phyloP scores from a whole-genome alignment of 2,329 filamentous ascomycete genomes.

The Cercospora sp. region DNA sequence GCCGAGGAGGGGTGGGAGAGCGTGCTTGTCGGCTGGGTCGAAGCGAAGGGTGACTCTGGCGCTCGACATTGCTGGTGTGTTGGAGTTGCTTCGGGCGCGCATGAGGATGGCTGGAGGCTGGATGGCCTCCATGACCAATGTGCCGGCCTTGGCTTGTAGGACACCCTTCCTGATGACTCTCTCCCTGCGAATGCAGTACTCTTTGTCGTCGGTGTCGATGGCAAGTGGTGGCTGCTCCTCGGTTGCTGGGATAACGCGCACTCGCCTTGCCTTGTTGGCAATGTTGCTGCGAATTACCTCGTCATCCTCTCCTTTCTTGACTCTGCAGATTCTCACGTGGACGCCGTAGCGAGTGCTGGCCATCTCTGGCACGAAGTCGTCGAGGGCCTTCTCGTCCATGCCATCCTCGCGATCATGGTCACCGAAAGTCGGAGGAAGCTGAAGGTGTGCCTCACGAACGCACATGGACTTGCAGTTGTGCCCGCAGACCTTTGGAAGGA shows the following conservation, averaged over 20 bases:
- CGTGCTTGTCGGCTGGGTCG: constrained; percentile 54
- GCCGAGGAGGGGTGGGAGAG: constrained; percentile 55
- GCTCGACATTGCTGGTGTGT: constrained; percentile 53
- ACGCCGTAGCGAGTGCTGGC: constrained; percentile 60
- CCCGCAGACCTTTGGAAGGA: constrained; percentile 60
- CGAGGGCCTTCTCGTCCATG: constrained; percentile 54
- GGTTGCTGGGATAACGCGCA: constrained; percentile 60
- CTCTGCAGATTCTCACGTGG: constrained; percentile 38
- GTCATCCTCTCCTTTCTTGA: constrained; percentile 47
- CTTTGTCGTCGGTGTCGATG: constrained; percentile 47
- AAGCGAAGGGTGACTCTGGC: constrained; percentile 60
- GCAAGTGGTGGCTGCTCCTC: constrained; percentile 62
- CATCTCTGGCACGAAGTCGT: constrained; percentile 66
- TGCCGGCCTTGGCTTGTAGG: constrained; percentile 60
- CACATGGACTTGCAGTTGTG: constrained; percentile 54
- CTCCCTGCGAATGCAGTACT: constrained; percentile 58
- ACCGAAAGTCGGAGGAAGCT: constrained; percentile 59
- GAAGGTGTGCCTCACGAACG: constrained; percentile 57
- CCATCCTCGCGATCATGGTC: constrained; percentile 25
- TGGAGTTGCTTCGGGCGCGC: constrained; percentile 41
- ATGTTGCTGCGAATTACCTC: constrained; percentile 44
- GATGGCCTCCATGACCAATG: constrained; percentile 56
- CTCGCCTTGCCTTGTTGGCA: constrained; percentile 54
- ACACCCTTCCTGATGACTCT: constrained; percentile 62
- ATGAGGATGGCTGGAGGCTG: constrained; percentile 60